Conservation (phyloP, 345 rosid genomes). For the Lagerstroemia speciosa region DNA sequence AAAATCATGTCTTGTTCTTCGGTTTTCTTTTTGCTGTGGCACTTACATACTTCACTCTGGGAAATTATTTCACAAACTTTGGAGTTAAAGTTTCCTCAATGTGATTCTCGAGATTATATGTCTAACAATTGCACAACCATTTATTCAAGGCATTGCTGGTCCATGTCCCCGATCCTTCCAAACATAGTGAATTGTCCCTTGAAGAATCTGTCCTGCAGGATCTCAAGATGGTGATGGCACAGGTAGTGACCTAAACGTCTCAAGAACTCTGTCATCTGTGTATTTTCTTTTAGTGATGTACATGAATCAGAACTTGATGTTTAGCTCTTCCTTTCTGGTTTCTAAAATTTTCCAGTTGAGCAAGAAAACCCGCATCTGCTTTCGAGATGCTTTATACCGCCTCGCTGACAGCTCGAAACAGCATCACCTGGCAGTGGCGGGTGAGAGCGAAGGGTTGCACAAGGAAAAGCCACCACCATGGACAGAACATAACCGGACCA, state of each 20-base stretch:
- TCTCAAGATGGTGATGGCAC: constrained; percentile 51
- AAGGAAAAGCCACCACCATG: background rate
- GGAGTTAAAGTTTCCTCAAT: background rate
- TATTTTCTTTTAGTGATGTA: background rate
- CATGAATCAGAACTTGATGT: background rate
- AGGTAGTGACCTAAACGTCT: constrained; percentile 21
- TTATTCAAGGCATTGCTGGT: constrained; percentile 21
- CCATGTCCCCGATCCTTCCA: constrained; percentile 14
- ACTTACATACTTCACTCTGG: background rate
- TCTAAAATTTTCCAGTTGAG: constrained; percentile 37
- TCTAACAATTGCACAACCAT: constrained; percentile 8
- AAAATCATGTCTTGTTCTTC: too few relatives aligned
- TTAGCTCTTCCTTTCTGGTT: background rate
- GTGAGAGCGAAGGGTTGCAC: background rate
- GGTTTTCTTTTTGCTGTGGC: background rate
- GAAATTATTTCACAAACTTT: background rate
- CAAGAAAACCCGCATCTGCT: constrained; percentile 53
- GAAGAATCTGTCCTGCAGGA: constrained; percentile 62
- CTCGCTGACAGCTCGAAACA: background rate
- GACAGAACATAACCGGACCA: constrained; percentile 25
- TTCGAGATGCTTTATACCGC: constrained; percentile 11
- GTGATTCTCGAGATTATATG: background rate
- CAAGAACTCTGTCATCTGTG: background rate
- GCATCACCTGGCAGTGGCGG: background rate
- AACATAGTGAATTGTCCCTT: constrained; percentile 27